Conservation (phyloP, 1,139 yeast species). For the Hyphopichia wangnamkhiaoensis region DNA sequence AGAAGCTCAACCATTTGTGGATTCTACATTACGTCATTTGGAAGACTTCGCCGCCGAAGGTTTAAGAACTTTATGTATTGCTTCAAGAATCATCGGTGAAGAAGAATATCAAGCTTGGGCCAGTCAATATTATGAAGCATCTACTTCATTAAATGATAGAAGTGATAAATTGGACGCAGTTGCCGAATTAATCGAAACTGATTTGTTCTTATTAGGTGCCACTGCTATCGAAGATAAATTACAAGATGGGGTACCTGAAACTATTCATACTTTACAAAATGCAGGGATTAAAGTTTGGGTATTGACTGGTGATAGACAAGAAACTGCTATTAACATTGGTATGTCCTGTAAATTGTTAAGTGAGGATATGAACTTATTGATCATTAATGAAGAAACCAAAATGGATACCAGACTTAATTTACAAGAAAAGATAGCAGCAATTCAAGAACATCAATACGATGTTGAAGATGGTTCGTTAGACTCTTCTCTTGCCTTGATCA, state of each 20-base stretch:
- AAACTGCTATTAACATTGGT: constrained; percentile 98
- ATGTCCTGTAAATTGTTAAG: constrained; percentile 93
- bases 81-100: constrained; percentile 77
- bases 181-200: constrained; percentile 76
- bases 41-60: constrained; percentile 98
- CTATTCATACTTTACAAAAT: constrained; percentile 88
- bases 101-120: constrained; percentile 73
- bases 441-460: constrained; percentile 65
- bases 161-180: constrained; percentile 69
- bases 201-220: constrained; percentile 84
- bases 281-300: constrained; percentile 99
- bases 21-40: constrained; percentile 79
- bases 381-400: constrained; percentile 82
- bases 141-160: constrained; percentile 78
- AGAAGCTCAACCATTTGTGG: constrained; percentile 75
- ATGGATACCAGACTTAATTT: constrained; percentile 74
- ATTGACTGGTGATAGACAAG: constrained; percentile 96
- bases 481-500: constrained; percentile 77
- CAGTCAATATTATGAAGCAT: constrained; percentile 69
- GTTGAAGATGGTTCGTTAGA: constrained; percentile 62
- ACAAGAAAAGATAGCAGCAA: constrained; percentile 72
- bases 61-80: constrained; percentile 89
- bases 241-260: constrained; percentile 98
- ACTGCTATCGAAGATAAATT: constrained; percentile 98
- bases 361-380: constrained; percentile 92